These are phyloP conservation scores for Trypanosoma theileri DNA, from an alignment of 208 protist species.

Conservation along the genomic window DNA sequence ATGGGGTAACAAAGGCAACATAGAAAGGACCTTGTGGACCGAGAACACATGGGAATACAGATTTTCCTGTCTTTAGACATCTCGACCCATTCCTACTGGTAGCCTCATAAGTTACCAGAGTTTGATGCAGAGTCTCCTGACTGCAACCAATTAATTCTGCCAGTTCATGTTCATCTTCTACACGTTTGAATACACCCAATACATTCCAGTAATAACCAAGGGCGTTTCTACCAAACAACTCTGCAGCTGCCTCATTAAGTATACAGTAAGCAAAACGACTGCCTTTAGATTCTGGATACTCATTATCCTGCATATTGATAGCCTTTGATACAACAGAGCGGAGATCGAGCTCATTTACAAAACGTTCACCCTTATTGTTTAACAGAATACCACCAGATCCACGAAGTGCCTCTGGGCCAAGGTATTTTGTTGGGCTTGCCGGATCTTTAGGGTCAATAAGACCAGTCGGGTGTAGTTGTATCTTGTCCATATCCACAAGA, in stretches of 20 bases:
- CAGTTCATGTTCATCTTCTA: slow-evolving; percentile 46
- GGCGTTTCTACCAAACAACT: slow-evolving; percentile 73
- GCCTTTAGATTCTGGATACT: slow-evolving; percentile 56
- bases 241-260: slow-evolving; percentile 69
- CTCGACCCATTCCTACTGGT: slow-evolving; percentile 32
- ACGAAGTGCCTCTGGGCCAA: slow-evolving; percentile 95
- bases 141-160: slow-evolving; percentile 69
- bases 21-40: slow-evolving; percentile 72
- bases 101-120: slow-evolving; percentile 63
- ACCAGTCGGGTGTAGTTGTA: slow-evolving; percentile 96
- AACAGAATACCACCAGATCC: slow-evolving; percentile 94
- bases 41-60: slow-evolving; percentile 70
- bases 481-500: slow-evolving; percentile 94
- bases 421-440: slow-evolving; percentile 82
- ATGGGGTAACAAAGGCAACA: slow-evolving; percentile 90
- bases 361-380: slow-evolving; percentile 89
- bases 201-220: slow-evolving; percentile 81
- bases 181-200: slow-evolving; percentile 61
- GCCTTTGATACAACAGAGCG: slow-evolving; percentile 93
- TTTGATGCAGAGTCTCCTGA: slow-evolving; percentile 34
- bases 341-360: slow-evolving; percentile 95
- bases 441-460: slow-evolving; percentile 93
- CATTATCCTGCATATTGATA: slow-evolving; percentile 80
- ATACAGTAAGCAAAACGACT: slow-evolving; percentile 82
- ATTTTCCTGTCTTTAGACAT: slow-evolving; percentile 76